Evolutionary conservation across 192 early-diverging fungal genomes (phyloP), one percentile per base, ranked within the genome.

Genomic region (Entomortierella parvispora): DNA sequence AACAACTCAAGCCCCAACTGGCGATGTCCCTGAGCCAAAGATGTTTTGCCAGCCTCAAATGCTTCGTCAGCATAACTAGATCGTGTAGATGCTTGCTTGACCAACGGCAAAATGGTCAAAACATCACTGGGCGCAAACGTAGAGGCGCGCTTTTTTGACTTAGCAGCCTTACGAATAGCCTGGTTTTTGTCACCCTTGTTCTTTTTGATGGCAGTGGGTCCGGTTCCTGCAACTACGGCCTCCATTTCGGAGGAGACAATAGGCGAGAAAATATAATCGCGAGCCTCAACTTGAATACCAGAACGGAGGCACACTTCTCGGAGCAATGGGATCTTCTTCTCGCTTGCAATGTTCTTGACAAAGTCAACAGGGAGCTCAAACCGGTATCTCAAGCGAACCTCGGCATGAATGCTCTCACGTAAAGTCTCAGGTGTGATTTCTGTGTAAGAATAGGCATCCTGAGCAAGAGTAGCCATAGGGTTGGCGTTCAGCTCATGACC

Each of bases 21-120:
- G 53, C 86, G 90, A 54, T 97, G 90, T 8, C 92, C 92, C 76
- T 95, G 90, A 15, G 91, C 84, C 49, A 97, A 71, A 25, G 84
- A 88, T 68, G 90, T 82, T 51, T 91, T 88, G 15, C 92, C 97
- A 34, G 94, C 92, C 70, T 97, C 95, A 62, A 93, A 91, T 0
- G 93, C 87, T 70, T 97, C 94, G 76, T 97, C 94, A 22, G 93
- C 97, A 82, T 97, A 94, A 15, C 85, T 80, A 23, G 86, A 83
- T 54, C 84, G 80, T 45, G 83, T 61, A 26, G 83, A 77, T 22
- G 92, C 87, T 64, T 90, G 87, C 68, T 95, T 96, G 53, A 90
- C 85, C 17, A 90, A 72, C 32, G 94, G 94, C 50, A 89, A 82
- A 15, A 95, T 55, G 25, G 90, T 89, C 26, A 94, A 57, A 33